Base-by-base conservation (phyloP, 2,329 filamentous ascomycete genomes). In the Cladosporium sp. region DNA sequence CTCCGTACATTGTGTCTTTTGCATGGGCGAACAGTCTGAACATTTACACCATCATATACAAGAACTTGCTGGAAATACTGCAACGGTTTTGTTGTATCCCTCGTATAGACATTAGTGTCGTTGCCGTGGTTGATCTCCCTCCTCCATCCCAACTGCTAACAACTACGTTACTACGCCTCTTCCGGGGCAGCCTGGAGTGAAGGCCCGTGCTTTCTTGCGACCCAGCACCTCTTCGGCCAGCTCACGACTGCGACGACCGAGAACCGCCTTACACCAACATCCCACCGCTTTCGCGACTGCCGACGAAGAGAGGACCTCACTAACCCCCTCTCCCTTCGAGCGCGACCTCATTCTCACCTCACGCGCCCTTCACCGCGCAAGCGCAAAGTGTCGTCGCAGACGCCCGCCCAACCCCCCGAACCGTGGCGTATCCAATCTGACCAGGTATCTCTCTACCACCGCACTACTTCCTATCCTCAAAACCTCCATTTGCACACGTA, bases 341-440 rank as follows among this genome's bases (percentile, higher is more conserved):
- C 40, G 35, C 43, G 43, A 29, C 22, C 20, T 33, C 29, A 32
- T 41, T 39, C 38, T n/a, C 32, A 40, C 45, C 13, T 15, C 35
- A 29, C 39, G 43, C 27, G 43, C 43, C 22, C 43, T 15, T 27
- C 38, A n/a, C n/a, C 20, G 38, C 43, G 38, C 33, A 11, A 19
- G 43, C 42, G 48, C 43, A 19, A n/a, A 33, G 35, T 22, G 41
- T 30, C 47, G 41, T 22, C 47, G 45, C 38, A 22, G 32, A 46
- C 43, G 43, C 43, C 43, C 32, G 27, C 33, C 50, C 50, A 38
- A 52, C 40, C 45, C 35, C 45, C 38, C 42, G 27, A 52, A 50
- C 45, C 25, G 42, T 53, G 51, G 51, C 51, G 41, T 42, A 33
- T 33, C 30, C 47, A 43, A 42, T 36, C 42, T 51, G 43, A 51